Conservation (phyloP, 2,329 filamentous ascomycete genomes). For the Aspergillus bombycis region DNA sequence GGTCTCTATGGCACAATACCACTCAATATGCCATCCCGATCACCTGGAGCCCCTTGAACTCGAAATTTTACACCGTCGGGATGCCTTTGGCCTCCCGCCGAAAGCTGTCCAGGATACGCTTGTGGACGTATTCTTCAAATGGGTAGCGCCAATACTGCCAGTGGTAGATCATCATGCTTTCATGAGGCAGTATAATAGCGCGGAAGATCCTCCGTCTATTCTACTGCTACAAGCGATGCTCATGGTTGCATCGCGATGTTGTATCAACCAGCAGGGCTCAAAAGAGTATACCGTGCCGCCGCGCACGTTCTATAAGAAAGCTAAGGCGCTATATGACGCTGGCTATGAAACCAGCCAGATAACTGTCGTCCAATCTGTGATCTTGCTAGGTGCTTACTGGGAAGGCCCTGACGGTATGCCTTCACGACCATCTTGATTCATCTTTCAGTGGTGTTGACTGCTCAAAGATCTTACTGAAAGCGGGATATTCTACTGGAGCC, state of each 20-base stretch:
- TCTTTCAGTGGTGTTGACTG: conserved; percentile 1
- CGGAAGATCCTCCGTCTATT: conserved; percentile 11
- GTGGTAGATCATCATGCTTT: conserved; percentile 16
- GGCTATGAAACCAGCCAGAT: conserved; percentile 13
- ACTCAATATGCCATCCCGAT: background rate
- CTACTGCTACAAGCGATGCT: conserved; percentile 17
- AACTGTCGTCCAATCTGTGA: conserved; percentile 13
- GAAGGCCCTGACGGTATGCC: conserved; percentile 20
- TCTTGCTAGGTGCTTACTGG: conserved; percentile 17
- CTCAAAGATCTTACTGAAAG: conserved; percentile 18
- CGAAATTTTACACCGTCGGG: conserved; percentile 15
- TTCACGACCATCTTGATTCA: background rate
- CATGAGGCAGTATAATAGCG: conserved; percentile 12
- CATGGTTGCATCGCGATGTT: conserved; percentile 17
- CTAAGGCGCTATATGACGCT: conserved; percentile 19
- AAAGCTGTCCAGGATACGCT: conserved; percentile 9
- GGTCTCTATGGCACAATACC: conserved; percentile 5
- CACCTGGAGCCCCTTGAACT: conserved; percentile 17
- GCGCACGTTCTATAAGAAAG: conserved; percentile 16
- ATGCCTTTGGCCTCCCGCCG: conserved; percentile 15
- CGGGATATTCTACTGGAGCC: conserved; percentile 22
- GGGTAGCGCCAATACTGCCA: conserved; percentile 17
- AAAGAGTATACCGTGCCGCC: conserved; percentile 4
- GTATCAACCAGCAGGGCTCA: background rate
- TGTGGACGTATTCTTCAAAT: conserved; percentile 17